Base-by-base conservation (phyloP, 352 stramenopile genomes). In the Phytophthora nicotianae region DNA sequence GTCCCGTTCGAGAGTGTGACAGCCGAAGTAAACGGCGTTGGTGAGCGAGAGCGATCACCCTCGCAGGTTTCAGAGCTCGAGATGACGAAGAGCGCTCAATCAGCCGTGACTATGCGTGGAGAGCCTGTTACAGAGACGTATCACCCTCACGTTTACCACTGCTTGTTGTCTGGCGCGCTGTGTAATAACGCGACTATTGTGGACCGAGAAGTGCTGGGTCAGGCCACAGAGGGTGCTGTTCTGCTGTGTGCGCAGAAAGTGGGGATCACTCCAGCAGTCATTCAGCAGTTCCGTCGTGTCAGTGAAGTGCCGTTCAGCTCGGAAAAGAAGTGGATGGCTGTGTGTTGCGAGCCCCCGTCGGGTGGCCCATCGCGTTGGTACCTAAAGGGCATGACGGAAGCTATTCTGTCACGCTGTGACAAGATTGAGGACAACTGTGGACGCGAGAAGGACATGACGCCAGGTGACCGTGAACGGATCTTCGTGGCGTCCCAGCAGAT, bases 271-370 rank as follows among this genome's bases (percentile, higher is more conserved):
- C 48, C 62, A 9, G 48, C 58, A 0, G 55, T 77, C 1, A 72
- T 78, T 37, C 66, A 67, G 47, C 73, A 79, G 65, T 87, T 74
- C 83, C 88, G 63, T 43, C 83, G 97, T 47, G 74, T 95, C 0
- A 88, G 89, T 32, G 94, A 98, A 75, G 87, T 98, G 38, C 91
- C 96, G 0, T 99, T 99, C 75, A 97, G 83, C 52, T 98, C 91
- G 21, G 96, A 98, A 55, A 93, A 96, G 52, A 99, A 99, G 65
- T 91, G 89, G 73, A 99, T 99, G 97, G 96, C 98, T 62, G 93
- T 99, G 20, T 90, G 81, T 50, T 89, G 81, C 46, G 81, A 91
- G 40, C 33, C 62, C 3, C 62, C 59, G 11, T 64, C 76, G 26
- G 78, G 81, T 53, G 68, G 71, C 1, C 75, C 72, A 21, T 83